Evolutionary conservation across 345 rosid genomes (phyloP).

Genomic region (Viola odorata): DNA sequence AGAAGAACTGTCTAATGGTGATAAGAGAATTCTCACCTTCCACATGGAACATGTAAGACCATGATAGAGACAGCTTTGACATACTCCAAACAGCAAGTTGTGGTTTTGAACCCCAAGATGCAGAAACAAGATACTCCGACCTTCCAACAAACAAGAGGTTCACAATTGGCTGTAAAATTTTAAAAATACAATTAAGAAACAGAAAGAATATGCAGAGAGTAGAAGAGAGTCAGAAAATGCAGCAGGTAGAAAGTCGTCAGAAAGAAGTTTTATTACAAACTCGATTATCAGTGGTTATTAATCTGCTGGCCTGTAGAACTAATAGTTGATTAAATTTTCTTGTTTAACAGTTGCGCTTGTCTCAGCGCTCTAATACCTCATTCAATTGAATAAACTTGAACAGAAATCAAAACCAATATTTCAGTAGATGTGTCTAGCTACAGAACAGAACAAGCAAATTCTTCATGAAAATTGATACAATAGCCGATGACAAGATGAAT

Average conservation of each 20-base stretch:
- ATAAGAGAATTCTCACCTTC: constrained; percentile 50
- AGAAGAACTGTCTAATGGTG: background rate
- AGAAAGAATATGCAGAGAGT: background rate
- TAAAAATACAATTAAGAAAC: constrained; percentile 1
- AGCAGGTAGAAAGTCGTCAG: too few species aligned
- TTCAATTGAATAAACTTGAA: too few species aligned
- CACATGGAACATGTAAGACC: constrained; percentile 74
- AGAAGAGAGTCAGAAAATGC: too few species aligned
- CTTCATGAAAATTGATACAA: background rate
- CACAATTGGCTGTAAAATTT: constrained; percentile 56
- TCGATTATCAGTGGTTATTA: too few species aligned
- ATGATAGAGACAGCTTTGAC: constrained; percentile 54
- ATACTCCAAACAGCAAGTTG: constrained; percentile 75
- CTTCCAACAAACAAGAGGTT: constrained; percentile 61
- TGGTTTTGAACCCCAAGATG: constrained; percentile 52
- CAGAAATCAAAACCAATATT: too few species aligned
- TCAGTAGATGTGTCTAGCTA: too few species aligned
- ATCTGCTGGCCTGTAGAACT: too few species aligned
- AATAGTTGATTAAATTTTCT: background rate
- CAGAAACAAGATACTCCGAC: constrained; percentile 74
- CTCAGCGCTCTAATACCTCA: too few species aligned
- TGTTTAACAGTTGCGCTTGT: background rate
- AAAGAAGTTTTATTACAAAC: too few species aligned
- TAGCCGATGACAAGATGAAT: too few species aligned
- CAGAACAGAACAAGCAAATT: background rate